Evolutionary conservation across 257 asterid species (phyloP).

Genomic region (Nicotiana benthamiana): DNA sequence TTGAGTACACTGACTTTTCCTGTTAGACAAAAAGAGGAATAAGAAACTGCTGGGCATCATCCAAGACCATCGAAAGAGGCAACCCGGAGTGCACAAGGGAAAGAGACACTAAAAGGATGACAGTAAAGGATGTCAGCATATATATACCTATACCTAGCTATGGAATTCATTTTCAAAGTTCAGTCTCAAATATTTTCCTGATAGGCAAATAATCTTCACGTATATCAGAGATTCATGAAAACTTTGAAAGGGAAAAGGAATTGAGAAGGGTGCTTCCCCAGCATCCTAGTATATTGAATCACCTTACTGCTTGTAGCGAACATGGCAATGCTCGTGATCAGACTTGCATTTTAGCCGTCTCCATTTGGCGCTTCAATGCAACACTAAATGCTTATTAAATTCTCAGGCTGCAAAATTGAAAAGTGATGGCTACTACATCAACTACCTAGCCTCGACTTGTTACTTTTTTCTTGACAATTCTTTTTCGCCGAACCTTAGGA

Average conservation of each 20-base stretch:
- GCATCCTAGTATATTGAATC: not conserved
- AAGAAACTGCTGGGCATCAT: not conserved
- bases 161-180: not conserved
- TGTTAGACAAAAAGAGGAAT: too few relatives aligned
- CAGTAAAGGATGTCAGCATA: not conserved
- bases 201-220: not conserved
- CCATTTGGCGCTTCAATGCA: not conserved
- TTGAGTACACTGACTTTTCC: too few relatives aligned
- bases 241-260: not conserved
- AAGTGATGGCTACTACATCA: not conserved
- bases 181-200: not conserved
- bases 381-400: not conserved
- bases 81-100: not conserved
- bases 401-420: not conserved
- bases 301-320: not conserved
- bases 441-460: conserved; percentile 15
- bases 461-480: conserved; percentile 66
- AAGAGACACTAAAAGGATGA: not conserved
- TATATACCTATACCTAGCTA: not conserved
- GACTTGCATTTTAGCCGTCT: not conserved
- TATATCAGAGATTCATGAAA: not conserved
- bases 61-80: not conserved
- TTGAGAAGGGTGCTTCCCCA: not conserved
- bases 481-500: conserved; percentile 71
- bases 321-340: not conserved